Evolutionary conservation across 1,284 basidiomycete species (phyloP).

Genomic region (Ceratobasidium sp.): DNA sequence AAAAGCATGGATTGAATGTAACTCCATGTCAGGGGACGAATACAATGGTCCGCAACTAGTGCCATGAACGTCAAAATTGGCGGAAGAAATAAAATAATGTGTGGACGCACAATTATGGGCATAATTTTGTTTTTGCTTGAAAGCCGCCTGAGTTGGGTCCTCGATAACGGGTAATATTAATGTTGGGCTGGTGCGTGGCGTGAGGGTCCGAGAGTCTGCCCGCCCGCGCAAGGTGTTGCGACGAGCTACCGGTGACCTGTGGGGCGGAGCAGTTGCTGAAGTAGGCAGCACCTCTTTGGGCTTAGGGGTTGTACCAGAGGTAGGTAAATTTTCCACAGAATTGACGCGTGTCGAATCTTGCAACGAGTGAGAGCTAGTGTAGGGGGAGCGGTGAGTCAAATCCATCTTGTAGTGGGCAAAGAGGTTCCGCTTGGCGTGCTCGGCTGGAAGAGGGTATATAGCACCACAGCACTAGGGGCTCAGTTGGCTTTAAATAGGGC

Average conservation of each 20-base stretch:
- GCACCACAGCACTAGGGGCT: not conserved
- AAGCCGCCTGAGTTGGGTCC: constrained; percentile 13
- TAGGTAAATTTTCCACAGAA: constrained; percentile 15
- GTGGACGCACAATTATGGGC: constrained; percentile 15
- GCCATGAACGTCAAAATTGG: not conserved
- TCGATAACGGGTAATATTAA: not conserved
- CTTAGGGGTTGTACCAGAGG: not conserved
- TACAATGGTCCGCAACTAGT: constrained; percentile 41
- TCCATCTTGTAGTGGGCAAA: not conserved
- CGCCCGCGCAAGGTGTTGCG: constrained; percentile 25
- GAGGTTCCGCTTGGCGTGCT: not conserved
- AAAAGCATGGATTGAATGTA: constrained; percentile 47
- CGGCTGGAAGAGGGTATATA: constrained; percentile 13
- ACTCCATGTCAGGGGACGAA: constrained; percentile 40
- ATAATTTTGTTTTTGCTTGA: constrained; percentile 30
- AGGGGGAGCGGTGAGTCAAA: not conserved
- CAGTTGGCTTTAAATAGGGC: not conserved
- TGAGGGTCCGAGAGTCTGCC: constrained; percentile 10
- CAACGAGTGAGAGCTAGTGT: constrained; percentile 8
- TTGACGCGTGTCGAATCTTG: constrained; percentile 12
- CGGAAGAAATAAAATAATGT: too few species aligned
- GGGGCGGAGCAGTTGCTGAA: not conserved
- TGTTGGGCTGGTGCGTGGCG: constrained; percentile 6
- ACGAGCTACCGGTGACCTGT: constrained; percentile 15
- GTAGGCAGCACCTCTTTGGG: not conserved